A percentile compares a stretch with the other conserved stretches of the same genome.
Evolutionary conservation across 2,329 filamentous ascomycete species (phyloP).

Genomic region (Colletotrichum scovillei): DNA sequence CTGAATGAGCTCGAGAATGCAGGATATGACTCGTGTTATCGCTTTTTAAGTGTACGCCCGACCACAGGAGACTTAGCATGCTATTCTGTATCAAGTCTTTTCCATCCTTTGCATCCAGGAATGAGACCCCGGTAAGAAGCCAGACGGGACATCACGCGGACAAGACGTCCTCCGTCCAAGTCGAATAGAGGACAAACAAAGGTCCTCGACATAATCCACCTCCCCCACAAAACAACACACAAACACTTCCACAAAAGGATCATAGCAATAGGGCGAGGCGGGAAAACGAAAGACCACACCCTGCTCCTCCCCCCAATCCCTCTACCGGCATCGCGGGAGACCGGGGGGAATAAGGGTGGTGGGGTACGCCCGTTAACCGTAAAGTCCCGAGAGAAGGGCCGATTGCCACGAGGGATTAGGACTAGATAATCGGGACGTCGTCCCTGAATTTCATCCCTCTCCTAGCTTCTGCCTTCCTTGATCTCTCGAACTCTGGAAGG

Average conservation of each 20-base stretch:
- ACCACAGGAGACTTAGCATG: background rate
- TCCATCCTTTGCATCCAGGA: background rate
- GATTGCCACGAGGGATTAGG: slow-evolving; percentile 25
- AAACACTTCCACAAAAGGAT: background rate
- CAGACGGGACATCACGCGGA: background rate
- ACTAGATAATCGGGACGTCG: slow-evolving; percentile 34
- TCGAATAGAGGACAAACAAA: background rate
- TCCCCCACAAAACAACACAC: background rate
- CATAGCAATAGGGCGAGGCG: background rate
- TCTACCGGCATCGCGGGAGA: slow-evolving; percentile 28
- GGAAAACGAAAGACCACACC: background rate
- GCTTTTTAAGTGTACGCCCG: too few relatives aligned
- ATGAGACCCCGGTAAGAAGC: background rate
- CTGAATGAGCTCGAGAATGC: background rate
- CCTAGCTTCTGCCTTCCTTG: background rate
- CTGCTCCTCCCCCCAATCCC: background rate
- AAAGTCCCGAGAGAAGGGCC: slow-evolving; percentile 35
- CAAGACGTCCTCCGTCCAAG: background rate
- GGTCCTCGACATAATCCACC: background rate
- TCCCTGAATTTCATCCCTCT: background rate
- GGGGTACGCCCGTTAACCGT: slow-evolving; percentile 11
- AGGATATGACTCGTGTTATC: too few relatives aligned
- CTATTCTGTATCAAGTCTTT: background rate
- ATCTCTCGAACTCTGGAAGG: background rate
- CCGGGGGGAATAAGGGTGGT: background rate